A percentile compares a stretch with the other conserved stretches of the same genome.
These are phyloP conservation scores for Termitomyces sp. DNA, from an alignment of 768 basidiomycete genomes.

Conservation along the genomic window DNA sequence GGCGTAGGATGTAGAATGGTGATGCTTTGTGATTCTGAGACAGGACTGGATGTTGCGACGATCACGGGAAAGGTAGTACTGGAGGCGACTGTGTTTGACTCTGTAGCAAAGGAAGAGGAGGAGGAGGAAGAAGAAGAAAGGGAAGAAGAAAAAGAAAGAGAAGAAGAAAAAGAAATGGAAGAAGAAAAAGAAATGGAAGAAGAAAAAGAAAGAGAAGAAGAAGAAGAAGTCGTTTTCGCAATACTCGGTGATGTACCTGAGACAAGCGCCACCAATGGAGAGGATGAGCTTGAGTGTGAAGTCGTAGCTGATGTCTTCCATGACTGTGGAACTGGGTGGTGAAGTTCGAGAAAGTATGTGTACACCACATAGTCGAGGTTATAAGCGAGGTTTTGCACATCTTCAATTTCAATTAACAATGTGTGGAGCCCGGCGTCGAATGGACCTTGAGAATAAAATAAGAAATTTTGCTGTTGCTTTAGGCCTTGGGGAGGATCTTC, in stretches of 20 bases:
- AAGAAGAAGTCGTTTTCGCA: not conserved
- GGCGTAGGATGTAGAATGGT: not conserved
- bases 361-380: not conserved
- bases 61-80: not conserved
- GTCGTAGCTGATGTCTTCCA: rapidly evolving
- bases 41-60: not conserved
- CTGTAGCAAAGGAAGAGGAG: not conserved
- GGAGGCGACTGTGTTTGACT: no score
- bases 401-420: not conserved
- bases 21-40: not conserved
- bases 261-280: not conserved
- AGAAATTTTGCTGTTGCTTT: not conserved
- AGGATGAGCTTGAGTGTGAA: not conserved
- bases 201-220: not conserved
- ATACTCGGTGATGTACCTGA: not conserved
- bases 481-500: no score
- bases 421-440: not conserved
- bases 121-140: not conserved
- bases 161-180: no score
- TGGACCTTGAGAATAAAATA: not conserved
- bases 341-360: not conserved
- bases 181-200: no score
- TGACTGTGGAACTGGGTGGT: not conserved
- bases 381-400: not conserved
- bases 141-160: no score